Base-by-base conservation (phyloP, 78 protist species). In the Tieghemostelium lacteum region DNA sequence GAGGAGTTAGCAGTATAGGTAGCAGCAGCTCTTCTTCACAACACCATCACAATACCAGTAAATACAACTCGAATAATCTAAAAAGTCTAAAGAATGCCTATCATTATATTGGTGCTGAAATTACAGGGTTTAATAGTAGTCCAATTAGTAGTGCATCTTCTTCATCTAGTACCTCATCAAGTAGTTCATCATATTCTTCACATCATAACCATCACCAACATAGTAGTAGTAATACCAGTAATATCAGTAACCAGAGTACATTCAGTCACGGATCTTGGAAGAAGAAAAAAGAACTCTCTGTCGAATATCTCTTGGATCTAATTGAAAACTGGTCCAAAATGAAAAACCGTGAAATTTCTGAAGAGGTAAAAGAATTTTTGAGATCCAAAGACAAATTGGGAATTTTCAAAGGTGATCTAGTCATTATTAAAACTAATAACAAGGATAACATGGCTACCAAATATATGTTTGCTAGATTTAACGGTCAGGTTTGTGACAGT, bases 401-500 rank as follows among this genome's bases (percentile, higher is more conserved):
- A 45, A 40, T 54, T 28, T 60, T 74, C 20, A 54, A 75, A 62
- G 86, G 86, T 63, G 86, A 75, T 33, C 33, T 75, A 6, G 72
- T 75, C 20, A 57, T 75, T 20, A 42, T 75, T 12, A 75, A 75
- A 49, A 31, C 64, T 14, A 22, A 52, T 37, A 39, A 33, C n/a
- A 62, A 75, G n/a, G 73, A 75, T 45, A n/a, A 2, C 2, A 19
- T 20, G 17, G 3, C 61, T 20, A 20, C 64, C 1, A 60, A 52
- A 33, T 75, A 61, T 49, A 62, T 75, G 7, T 75, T 75, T 75
- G 72, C 71, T 20, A 52, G 86, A 45, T 75, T 62, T 34, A 61
- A 71, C 31, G 86, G 86, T 29, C 86, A 75, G 24, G 1, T 49
- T 28, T 61, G 58, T 26, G 86, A 75, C 26, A 45, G 60, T 1